Evolutionary conservation across 306 rosid genomes (phyloP), one percentile per base, ranked within the genome.

Genomic region (Glycyrrhiza uralensis): DNA sequence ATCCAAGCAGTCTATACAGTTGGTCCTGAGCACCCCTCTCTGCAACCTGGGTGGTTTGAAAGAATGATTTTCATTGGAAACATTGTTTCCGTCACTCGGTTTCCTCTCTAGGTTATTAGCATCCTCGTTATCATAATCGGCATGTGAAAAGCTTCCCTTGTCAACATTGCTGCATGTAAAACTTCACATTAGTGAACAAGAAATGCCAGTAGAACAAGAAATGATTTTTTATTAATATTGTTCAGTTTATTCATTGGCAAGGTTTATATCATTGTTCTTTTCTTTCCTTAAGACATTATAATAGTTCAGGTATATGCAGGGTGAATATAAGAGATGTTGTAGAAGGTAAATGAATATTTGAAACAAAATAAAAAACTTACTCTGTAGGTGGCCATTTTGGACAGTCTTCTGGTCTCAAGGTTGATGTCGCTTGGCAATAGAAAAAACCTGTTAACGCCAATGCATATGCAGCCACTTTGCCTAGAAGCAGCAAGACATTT

Each of bases 1-100:
- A 75, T 95, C 99, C 75, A 95, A 76, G 80, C 99, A 95, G 87
- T 95, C 99, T 45, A 95, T 89, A 76, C 99, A 95, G 67, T 95
- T 95, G 87, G 97, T 95, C 88, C 99, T 82, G 35, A 91, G 84
- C 71, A 91, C 99, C 45, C 99, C 99, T 68, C 30, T 85, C 70
- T 95, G 99, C 80, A 88, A 62, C 84, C 78, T 79, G 47, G 85
- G 77, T 59, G 75, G 63, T 73, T 81, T 86, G 69, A 67, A 71
- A 67, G 67, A 62, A 57, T 71, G 71, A 55, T 74, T 83, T 74
- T 80, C 85, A 59, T 60, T 68, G 32, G 74, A 52, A 71, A 70
- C 83, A 63, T 76, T 71, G 69, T 74, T 82, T 84, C 79, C 76
- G 36, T 66, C 80, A 55, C 80, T 66, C 13, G 82, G 66, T 67